Evolutionary conservation across 495 filamentous ascomycete genomes (phyloP).

Genomic region (Podospora australis): DNA sequence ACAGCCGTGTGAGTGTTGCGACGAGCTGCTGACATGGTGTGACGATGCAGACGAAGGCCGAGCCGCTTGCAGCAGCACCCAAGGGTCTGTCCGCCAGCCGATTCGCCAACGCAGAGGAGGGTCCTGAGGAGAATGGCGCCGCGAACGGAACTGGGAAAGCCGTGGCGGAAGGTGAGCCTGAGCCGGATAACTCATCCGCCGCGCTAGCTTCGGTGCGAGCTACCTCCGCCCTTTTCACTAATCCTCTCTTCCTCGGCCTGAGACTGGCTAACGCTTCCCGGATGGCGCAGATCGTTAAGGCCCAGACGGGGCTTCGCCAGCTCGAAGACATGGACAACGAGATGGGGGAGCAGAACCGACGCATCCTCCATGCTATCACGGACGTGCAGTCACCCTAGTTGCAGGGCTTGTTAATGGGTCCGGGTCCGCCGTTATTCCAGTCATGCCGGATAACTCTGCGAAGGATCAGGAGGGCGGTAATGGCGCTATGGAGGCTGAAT

Average conservation of each 20-base stretch:
- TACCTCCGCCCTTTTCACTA: slow-evolving; percentile 18
- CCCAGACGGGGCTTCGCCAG: slow-evolving; percentile 37
- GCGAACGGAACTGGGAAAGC: slow-evolving; percentile 20
- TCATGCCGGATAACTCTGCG: neutral
- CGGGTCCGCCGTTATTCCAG: neutral
- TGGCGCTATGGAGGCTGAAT: neutral
- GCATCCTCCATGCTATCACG: slow-evolving; percentile 38
- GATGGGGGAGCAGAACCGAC: slow-evolving; percentile 37
- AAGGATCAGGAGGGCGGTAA: neutral
- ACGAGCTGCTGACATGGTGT: neutral
- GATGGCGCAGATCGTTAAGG: slow-evolving; percentile 43
- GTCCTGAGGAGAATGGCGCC: slow-evolving; percentile 15
- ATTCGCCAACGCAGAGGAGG: slow-evolving; percentile 30
- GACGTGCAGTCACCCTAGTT: slow-evolving; percentile 19
- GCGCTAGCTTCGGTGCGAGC: slow-evolving; percentile 52
- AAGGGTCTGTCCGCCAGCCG: slow-evolving; percentile 41
- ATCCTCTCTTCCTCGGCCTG: neutral
- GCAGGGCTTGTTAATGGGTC: neutral
- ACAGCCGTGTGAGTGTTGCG: neutral
- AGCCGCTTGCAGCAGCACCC: too few species aligned
- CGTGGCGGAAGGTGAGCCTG: slow-evolving; percentile 47
- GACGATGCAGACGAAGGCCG: slow-evolving; percentile 23
- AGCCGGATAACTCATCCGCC: slow-evolving; percentile 47
- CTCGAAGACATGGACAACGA: slow-evolving; percentile 43
- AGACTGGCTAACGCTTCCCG: neutral